Conservation (phyloP, 1,284 basidiomycete genomes). For the Pseudozyma sp. region DNA sequence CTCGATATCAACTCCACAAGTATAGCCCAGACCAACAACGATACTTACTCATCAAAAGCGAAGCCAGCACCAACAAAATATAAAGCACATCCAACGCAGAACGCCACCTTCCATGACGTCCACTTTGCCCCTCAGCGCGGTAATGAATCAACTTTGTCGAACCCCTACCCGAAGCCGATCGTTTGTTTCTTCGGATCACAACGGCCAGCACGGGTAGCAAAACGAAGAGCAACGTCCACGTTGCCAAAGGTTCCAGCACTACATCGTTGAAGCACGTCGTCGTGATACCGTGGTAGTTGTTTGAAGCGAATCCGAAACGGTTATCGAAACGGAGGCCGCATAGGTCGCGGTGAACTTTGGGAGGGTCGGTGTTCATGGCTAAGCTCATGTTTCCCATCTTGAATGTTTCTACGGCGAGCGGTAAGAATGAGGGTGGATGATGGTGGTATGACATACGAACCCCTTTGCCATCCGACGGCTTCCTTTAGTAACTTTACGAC, state of each 20-base stretch:
- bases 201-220: slow-evolving; percentile 29
- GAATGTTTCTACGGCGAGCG: no score
- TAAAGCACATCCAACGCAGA: slow-evolving; percentile 35
- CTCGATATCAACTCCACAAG: not conserved
- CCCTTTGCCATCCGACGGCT: no score
- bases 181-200: slow-evolving; percentile 8
- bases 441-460: no score
- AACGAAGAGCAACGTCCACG: slow-evolving; percentile 46
- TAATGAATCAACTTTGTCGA: slow-evolving; percentile 34
- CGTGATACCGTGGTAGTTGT: slow-evolving; percentile 20
- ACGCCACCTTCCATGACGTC: slow-evolving; percentile 12
- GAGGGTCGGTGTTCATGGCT: slow-evolving; percentile 25
- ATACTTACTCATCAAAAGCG: slow-evolving; percentile 55
- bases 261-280: slow-evolving; percentile 58
- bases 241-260: slow-evolving; percentile 52
- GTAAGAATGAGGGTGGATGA: no score
- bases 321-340: slow-evolving; percentile 40
- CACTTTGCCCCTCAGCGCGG: slow-evolving; percentile 17
- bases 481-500: no score
- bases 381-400: slow-evolving; percentile 20
- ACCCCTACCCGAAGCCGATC: not conserved
- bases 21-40: not conserved
- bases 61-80: slow-evolving; percentile 46
- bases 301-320: slow-evolving; percentile 33
- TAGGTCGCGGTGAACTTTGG: slow-evolving; percentile 33